Evolutionary conservation across 768 basidiomycete species (phyloP), one percentile per base, ranked within the genome.

Genomic region (Kwoniella dejecticola): DNA sequence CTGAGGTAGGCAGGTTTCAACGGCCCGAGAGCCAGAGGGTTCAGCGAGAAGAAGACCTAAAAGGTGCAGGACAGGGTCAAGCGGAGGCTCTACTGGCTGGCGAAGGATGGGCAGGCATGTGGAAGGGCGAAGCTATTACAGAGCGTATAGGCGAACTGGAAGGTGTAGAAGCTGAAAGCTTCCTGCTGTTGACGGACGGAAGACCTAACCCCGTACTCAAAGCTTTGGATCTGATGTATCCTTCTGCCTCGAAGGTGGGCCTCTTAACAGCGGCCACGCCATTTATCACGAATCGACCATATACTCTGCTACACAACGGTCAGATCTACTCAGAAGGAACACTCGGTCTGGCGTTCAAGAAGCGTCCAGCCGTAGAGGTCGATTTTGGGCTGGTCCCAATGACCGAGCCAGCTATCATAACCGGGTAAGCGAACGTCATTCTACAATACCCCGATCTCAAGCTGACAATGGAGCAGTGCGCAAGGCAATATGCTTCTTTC

Each of bases 401-500:
- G 49, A 62, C 62, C 11, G 52, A 57, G 1, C 13, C 55, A 0
- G 63, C 62, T 13, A 42, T 46, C 1, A 69, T 79, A 11, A 52
- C 65, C 10, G 62, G 62, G 78, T 77, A 42, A 54, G 77, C 17
- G 17, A 21, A 10, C 27, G 27, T 42, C 15, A 5, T 17, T 17
- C 19, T 23, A 24, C 5, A 19, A 21, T 47, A n/a, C n/a, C n/a
- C n/a, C n/a, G n/a, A n/a, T n/a, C 23, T 49, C 17, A 30, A 26
- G 24, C 33, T 47, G 24, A 30, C 21, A 30, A 21, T 19, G 45
- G 23, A 5, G 17, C 66, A 77, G 77, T 19, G 70, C 78, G 11
- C 76, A 75, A 58, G 78, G 78, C 5, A 79, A 79, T 46, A 67
- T 79, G 52, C 65, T 79, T 1, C 60, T 79, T 3, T 54, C 54